Conservation (phyloP, 805 yeast species). For the Alloascoidea hylecoeti region DNA sequence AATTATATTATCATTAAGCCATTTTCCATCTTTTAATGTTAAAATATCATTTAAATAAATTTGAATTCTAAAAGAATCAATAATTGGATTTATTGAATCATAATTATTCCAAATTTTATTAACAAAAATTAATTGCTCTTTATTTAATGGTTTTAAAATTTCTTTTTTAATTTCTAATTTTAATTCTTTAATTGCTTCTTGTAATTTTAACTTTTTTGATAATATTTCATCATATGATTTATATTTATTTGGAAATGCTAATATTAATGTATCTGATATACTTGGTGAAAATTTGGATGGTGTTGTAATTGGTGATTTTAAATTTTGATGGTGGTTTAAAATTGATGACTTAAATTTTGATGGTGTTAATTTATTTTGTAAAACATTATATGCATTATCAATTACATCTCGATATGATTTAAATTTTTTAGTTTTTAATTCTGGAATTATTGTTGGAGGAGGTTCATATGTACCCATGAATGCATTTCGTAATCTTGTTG, state of each 20-base stretch:
- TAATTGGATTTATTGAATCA: neutral
- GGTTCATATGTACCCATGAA: neutral
- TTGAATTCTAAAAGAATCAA: slow-evolving; percentile 27
- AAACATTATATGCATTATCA: neutral
- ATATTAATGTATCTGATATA: neutral
- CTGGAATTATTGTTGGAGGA: neutral
- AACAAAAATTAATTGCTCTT: neutral
- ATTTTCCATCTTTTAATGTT: slow-evolving; percentile 53
- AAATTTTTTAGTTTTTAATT: neutral
- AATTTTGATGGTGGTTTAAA: too few relatives aligned
- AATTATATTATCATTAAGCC: slow-evolving; percentile 89
- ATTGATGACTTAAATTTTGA: too few relatives aligned
- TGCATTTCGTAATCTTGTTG: neutral
- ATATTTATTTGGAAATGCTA: slow-evolving; percentile 1
- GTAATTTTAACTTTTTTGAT: neutral
- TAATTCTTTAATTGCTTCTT: slow-evolving; percentile 1
- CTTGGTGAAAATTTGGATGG: neutral
- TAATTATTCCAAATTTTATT: neutral
- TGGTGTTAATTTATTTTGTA: neutral
- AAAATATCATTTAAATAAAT: slow-evolving; percentile 51
- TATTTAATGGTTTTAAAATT: neutral
- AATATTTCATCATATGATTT: neutral
- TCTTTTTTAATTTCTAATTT: neutral
- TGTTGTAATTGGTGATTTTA: too few relatives aligned
- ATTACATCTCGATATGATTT: neutral